These are phyloP conservation scores for Abortiporus biennis DNA, from an alignment of 1,284 basidiomycete genomes.

Conservation along the genomic window DNA sequence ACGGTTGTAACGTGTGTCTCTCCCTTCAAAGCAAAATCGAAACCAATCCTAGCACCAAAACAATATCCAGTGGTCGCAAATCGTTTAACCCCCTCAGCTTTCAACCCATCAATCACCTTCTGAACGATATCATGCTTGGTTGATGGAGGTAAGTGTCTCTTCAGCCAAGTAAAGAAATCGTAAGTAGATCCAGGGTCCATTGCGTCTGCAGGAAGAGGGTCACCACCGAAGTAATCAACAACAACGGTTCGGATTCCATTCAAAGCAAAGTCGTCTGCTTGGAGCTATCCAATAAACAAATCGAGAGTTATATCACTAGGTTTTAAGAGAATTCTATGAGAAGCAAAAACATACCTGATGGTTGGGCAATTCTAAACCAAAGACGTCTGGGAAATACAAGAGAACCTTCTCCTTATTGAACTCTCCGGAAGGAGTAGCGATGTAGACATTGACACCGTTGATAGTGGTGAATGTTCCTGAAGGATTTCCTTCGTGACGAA, in stretches of 20 bases:
- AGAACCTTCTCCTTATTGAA: slow-evolving; percentile 49
- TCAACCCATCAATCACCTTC: slow-evolving; percentile 50
- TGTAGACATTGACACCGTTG: slow-evolving; percentile 40
- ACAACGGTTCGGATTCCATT: slow-evolving; percentile 63
- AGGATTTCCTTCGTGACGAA: slow-evolving; percentile 24
- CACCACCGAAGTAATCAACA: slow-evolving; percentile 56
- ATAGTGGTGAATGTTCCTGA: slow-evolving; percentile 33
- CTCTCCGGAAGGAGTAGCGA: slow-evolving; percentile 37
- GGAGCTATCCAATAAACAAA: slow-evolving; percentile 47
- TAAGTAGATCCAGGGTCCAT: slow-evolving; percentile 2
- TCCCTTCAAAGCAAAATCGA: slow-evolving; percentile 63
- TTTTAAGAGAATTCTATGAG: too few species aligned
- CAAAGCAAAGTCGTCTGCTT: slow-evolving; percentile 67
- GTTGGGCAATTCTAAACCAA: slow-evolving; percentile 41
- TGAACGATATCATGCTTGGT: slow-evolving; percentile 47
- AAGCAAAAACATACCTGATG: slow-evolving; percentile 27
- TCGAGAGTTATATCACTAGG: not conserved
- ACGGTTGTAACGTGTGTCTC: slow-evolving; percentile 45
- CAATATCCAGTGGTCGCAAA: slow-evolving; percentile 66
- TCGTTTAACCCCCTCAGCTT: slow-evolving; percentile 46
- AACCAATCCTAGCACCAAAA: slow-evolving; percentile 51
- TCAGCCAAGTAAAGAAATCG: slow-evolving; percentile 34
- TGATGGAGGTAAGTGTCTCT: slow-evolving; percentile 33
- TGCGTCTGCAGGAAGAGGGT: slow-evolving; percentile 39
- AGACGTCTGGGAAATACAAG: slow-evolving; percentile 46